A percentile compares a stretch with the other conserved stretches of the same genome.
These are phyloP conservation scores for Boletus eberwhitei DNA, from an alignment of 768 basidiomycete genomes.

Conservation along the genomic window DNA sequence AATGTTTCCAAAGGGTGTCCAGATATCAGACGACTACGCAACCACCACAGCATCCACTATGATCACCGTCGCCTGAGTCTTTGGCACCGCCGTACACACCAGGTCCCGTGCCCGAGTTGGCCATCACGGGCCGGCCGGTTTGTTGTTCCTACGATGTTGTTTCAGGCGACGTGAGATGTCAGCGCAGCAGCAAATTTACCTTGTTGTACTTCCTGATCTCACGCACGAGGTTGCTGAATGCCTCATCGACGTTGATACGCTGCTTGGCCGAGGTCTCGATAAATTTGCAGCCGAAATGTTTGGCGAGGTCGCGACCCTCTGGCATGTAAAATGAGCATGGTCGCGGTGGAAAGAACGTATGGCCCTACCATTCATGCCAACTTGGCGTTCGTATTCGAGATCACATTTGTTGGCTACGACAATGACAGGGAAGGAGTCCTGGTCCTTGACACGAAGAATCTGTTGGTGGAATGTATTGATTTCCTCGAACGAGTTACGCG, in stretches of 20 bases:
- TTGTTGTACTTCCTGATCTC: constrained; percentile 94
- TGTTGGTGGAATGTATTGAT: constrained; percentile 95
- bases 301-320: constrained; percentile 98
- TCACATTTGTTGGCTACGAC: constrained; percentile 99
- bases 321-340: constrained; percentile 2
- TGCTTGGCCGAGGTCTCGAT: constrained; percentile 97
- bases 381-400: constrained; percentile 93
- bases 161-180: constrained; percentile 7
- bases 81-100: constrained; percentile 46
- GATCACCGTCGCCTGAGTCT: constrained; percentile 50
- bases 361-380: constrained; percentile 84
- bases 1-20: not conserved
- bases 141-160: constrained; percentile 58
- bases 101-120: constrained; percentile 41
- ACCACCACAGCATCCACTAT: constrained; percentile 61
- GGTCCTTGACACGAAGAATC: constrained; percentile 94
- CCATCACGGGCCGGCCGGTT: constrained; percentile 64
- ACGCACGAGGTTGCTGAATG: constrained; percentile 88
- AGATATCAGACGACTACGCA: constrained; percentile 54
- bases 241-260: constrained; percentile 95
- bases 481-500: constrained; percentile 95
- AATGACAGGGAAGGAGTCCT: constrained; percentile 92
- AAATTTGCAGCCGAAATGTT: constrained; percentile 91
- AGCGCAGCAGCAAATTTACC: constrained; percentile 39
- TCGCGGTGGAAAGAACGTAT: not conserved